These are phyloP conservation scores for Alternaria incomplexa DNA, from an alignment of 2,329 filamentous ascomycete genomes.

Conservation along the genomic window DNA sequence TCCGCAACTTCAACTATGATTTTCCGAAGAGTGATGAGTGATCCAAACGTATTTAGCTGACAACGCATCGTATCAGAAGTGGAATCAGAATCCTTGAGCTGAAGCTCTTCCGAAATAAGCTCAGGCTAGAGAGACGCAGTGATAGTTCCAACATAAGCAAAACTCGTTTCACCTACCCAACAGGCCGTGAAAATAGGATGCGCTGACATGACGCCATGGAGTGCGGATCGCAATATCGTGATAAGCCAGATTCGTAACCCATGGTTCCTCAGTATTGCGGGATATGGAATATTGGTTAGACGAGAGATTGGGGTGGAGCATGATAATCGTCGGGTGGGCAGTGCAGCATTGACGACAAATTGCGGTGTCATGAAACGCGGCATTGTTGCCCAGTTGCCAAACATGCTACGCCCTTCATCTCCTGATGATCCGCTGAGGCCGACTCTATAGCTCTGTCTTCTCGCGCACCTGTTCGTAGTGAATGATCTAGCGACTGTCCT, in stretches of 20 bases:
- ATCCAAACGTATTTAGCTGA: background rate
- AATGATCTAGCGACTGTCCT: background rate
- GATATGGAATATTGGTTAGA: background rate
- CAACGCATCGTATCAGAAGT: background rate
- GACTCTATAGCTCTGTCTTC: background rate
- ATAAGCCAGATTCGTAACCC: background rate
- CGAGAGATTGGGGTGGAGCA: conserved; percentile 13
- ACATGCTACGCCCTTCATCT: conserved; percentile 21
- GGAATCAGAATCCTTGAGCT: background rate
- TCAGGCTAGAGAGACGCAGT: background rate
- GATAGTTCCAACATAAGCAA: background rate
- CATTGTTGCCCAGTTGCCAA: conserved; percentile 18
- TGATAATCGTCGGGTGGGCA: conserved; percentile 12
- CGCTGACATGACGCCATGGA: background rate
- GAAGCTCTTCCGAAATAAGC: background rate
- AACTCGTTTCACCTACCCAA: background rate
- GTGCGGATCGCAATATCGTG: conserved; percentile 3
- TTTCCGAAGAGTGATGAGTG: background rate
- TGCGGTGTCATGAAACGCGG: conserved; percentile 33
- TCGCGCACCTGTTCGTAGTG: background rate
- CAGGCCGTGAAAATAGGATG: background rate
- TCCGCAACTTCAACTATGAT: background rate
- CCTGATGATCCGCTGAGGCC: conserved; percentile 12
- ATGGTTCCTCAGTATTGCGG: background rate
- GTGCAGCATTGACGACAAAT: conserved; percentile 24